Conservation (phyloP, 495 filamentous ascomycete genomes). For the Cryomyces minteri region DNA sequence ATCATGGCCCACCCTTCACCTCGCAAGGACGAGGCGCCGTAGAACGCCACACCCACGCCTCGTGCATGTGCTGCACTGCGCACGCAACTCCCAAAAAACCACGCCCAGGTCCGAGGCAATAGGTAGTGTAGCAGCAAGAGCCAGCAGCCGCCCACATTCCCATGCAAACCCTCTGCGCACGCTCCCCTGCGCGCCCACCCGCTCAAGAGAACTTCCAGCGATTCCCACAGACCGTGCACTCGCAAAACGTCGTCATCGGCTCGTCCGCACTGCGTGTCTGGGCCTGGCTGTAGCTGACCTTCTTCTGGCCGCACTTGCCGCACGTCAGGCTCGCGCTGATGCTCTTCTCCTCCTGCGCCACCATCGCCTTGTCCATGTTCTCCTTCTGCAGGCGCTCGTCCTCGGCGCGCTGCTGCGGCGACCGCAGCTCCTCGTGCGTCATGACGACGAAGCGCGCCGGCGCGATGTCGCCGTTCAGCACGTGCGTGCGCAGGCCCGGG, state of each 20-base stretch:
- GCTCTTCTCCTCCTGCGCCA: constrained; percentile 71
- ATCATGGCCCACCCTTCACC: no score
- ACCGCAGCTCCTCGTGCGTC: constrained; percentile 61
- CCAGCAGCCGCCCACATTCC: no score
- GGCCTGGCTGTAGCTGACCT: constrained; percentile 87
- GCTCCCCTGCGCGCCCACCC: neutral
- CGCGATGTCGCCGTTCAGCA: constrained; percentile 53
- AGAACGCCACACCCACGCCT: no score
- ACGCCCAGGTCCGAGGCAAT: no score
- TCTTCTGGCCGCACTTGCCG: constrained; percentile 75
- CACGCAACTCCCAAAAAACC: no score
- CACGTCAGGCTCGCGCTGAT: constrained; percentile 77
- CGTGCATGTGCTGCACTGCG: no score
- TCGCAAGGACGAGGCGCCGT: no score
- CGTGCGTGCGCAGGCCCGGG: constrained; percentile 48
- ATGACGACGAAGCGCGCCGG: constrained; percentile 57
- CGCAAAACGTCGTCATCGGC: constrained; percentile 72
- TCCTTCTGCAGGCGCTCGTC: constrained; percentile 60
- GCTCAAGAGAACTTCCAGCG: constrained; percentile 43
- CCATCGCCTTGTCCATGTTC: constrained; percentile 91
- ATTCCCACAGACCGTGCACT: constrained; percentile 56
- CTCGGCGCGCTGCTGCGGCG: constrained; percentile 42
- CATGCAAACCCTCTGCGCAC: no score
- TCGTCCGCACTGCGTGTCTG: constrained; percentile 93
- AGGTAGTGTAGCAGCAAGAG: no score